Evolutionary conservation across 306 rosid genomes (phyloP), one percentile per base, ranked within the genome.

Genomic region (Rubus parviflorus): DNA sequence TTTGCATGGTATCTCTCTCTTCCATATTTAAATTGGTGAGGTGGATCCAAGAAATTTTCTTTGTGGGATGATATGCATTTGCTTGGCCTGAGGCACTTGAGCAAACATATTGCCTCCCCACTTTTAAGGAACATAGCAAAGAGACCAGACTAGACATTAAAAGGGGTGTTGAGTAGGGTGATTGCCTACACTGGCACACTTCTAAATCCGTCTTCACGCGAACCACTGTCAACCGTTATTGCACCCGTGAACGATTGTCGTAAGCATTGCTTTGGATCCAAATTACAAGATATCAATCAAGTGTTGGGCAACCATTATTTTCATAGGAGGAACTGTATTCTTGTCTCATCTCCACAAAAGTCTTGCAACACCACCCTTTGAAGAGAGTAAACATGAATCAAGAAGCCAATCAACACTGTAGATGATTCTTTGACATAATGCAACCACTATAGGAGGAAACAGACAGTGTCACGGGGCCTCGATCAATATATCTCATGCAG

Each of bases 361-460:
- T 60, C 41, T 60, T 22, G 64, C 64, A 58, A 58, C 3, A 58
- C 64, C 40, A 6, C 62, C 68, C 43, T 35, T 62, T 62, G 68
- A 62, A 1, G 66, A 63, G 47, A 40, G 6, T 42, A 38, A 61
- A 30, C 6, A 64, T 64, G 69, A 64, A 38, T 40, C 46, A 38
- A 66, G 70, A 66, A 66, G 70, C 51, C n/a, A 66, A 66, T 17
- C 25, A 65, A 40, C 11, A 40, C 11, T 48, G 70, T 30, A 42
- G 70, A 41, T 66, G 70, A 66, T 40, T 40, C 14, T 8, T 66
- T 41, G 49, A 66, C 35, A 66, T 41, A 40, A 66, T 40, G 49
- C 70, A 40, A 7, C 23, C 69, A 65, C 4, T 6, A 16, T 1
- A 30, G 7, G 19, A 61, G 67, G 19, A 64, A 64, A 64, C 17